These are phyloP conservation scores for Chimonanthus salicifolius DNA, from an alignment of 164 flowering plant genomes.

Conservation along the genomic window DNA sequence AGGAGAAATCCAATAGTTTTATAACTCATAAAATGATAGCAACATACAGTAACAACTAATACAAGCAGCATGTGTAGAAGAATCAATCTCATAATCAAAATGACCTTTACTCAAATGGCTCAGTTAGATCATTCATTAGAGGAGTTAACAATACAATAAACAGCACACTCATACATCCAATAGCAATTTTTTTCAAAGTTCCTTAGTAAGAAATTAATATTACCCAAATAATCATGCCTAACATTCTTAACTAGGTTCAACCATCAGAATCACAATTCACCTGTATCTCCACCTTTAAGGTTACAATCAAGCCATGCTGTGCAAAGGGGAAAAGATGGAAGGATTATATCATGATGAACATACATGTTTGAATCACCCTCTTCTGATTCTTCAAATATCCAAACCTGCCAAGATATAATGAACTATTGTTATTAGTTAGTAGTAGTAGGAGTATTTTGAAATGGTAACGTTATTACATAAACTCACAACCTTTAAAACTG, in stretches of 20 bases:
- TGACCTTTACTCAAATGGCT: too few relatives aligned
- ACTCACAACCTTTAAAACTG: too few relatives aligned
- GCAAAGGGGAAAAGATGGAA: constrained; percentile 81
- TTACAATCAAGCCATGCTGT: constrained; percentile 70
- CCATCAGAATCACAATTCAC: constrained; percentile 6
- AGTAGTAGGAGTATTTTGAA: too few relatives aligned
- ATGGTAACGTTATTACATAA: too few relatives aligned
- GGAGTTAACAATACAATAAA: too few relatives aligned
- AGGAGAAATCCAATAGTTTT: too few relatives aligned
- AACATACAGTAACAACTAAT: neutral
- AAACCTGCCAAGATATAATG: constrained; percentile 44
- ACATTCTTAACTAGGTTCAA: neutral
- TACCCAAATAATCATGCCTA: neutral
- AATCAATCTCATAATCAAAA: neutral
- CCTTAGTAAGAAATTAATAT: too few relatives aligned
- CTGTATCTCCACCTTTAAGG: constrained; percentile 33
- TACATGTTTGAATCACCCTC: constrained; percentile 61
- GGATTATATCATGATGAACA: constrained; percentile 73
- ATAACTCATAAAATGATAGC: neutral
- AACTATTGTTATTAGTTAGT: too few relatives aligned
- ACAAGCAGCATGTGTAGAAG: neutral
- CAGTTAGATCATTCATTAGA: too few relatives aligned
- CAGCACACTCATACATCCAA: too few relatives aligned
- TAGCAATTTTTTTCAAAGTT: too few relatives aligned
- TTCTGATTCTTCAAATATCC: constrained; percentile 57